Evolutionary conservation across 176 grass and related monocot species (phyloP), one percentile per base, ranked within the genome.

Genomic region (Raddia distichophylla): DNA sequence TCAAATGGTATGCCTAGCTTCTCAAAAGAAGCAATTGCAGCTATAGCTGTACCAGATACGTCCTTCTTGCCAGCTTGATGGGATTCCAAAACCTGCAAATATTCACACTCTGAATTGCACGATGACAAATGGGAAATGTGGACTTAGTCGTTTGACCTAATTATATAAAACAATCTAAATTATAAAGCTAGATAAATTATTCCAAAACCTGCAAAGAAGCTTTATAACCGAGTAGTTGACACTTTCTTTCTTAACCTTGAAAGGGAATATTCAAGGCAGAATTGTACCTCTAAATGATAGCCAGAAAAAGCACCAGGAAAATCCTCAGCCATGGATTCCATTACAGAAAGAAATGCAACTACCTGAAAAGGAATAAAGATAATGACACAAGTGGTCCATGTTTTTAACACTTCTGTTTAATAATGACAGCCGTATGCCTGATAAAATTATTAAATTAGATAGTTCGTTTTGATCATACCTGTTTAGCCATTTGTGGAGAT

Each of bases 401-500:
- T 60, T 85, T 85, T 68, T 6, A 85, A 15, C 44, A 76, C 60
- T 62, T 64, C 54, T 37, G 46, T 77, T 62, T 57, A 75, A 58
- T 13, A 53, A 64, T 20, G 69, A 32, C 6, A 79, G 2, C 32
- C 2, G 5, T 68, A 46, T 19, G 46, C 7, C 74, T 34, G 10
- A 55, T 54, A 49, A 27, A 27, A 27, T 27, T 27, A 27, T 27
- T 27, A 27, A 57, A 80, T 71, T 44, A 77, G 45, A 86, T 49
- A 64, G 10, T 57, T 53, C 15, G 7, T 77, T 64, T 62, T 64
- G 9, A 44, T 10, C 12, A 45, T 77, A 93, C 96, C 73, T 91
- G 89, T 82, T 98, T 98, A 3, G 89, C 90, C 90, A 95, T 98
- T 82, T 98, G 96, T 69, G 96, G 96, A 85, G 93, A 99, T 85